Base-by-base conservation (phyloP, 2,329 filamentous ascomycete species). In the Fusarium austroafricanum region DNA sequence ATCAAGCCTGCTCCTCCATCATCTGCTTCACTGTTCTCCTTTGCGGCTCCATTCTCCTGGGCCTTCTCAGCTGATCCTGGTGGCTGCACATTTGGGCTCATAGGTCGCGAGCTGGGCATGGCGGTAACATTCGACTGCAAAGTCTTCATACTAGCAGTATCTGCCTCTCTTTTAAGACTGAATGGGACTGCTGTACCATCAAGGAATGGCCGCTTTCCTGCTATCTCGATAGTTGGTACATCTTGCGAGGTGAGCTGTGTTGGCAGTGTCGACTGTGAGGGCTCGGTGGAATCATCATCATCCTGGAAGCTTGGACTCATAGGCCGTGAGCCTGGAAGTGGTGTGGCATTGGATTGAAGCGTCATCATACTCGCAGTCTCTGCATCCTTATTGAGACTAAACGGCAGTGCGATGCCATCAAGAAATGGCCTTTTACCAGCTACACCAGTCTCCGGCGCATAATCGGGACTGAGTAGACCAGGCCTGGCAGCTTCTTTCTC, bases 161-260 rank as follows among this genome's bases (percentile, higher is more conserved):
- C 85, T 5, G 86, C 85, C n/a, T 90, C 85, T 67, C 84, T 86
- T 54, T 85, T 85, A 12, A 94, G 76, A 51, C 87, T 91, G 75
- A 94, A 94, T 0, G 92, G 92, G 68, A 92, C 86, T 0, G 92
- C 90, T 28, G 92, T 86, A 0, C 90, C 89, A 10, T 87, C 87
- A 10, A 91, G 82, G 42, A 88, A 89, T 0, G 91, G 89, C 6
- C 91, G 82, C 72, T 89, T 91, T 8, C 87, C 86, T 1, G 84
- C 81, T 5, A 83, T 81, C 0, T 85, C 86, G 0, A 87, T 81
- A 61, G 83, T 77, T 29, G 84, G 78, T 0, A 75, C 70, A 37
- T 69, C 66, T 47, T 67, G 66, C 4, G 66, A 51, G 11, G 66
- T 68, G 29, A 62, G 49, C 17, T 70, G 67, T 3, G 67, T 69